Evolutionary conservation across 225 moss, liverwort and hornwort species (phyloP).

Genomic region (Marchantia polymorpha): DNA sequence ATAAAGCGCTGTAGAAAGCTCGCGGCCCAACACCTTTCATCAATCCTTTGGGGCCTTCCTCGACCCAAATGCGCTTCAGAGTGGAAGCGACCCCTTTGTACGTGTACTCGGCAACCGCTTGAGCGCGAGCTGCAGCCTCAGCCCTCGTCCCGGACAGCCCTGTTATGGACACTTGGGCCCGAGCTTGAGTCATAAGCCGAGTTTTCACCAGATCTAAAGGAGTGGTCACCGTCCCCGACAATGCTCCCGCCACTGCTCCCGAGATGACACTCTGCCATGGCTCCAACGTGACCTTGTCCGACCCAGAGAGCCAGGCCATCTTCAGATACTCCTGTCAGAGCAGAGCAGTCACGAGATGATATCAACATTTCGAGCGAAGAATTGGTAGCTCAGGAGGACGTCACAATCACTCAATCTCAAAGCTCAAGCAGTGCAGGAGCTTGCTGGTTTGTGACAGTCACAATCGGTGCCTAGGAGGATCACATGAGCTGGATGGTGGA

Average conservation of each 20-base stretch:
- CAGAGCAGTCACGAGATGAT: neutral
- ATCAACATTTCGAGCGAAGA: neutral
- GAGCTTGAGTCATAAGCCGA: conserved; percentile 75
- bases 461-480: too few species aligned
- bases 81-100: conserved; percentile 68
- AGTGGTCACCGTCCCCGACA: conserved; percentile 68
- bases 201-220: conserved; percentile 88
- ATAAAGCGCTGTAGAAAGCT: conserved; percentile 69
- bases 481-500: neutral
- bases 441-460: too few species aligned
- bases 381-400: too few species aligned
- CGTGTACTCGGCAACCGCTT: conserved; percentile 64
- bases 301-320: conserved; percentile 62
- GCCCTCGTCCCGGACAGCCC: conserved; percentile 57
- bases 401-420: too few species aligned
- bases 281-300: conserved; percentile 48
- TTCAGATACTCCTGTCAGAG: conserved; percentile 67
- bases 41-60: conserved; percentile 61
- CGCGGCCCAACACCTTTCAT: conserved; percentile 65
- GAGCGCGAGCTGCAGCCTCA: conserved; percentile 74
- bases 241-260: conserved; percentile 67
- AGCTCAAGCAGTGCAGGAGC: too few species aligned
- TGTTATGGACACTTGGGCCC: conserved; percentile 43
- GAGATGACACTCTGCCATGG: conserved; percentile 79
- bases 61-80: conserved; percentile 61